Conservation (phyloP, 257 asterid genomes). For the Solanum boliviense region DNA sequence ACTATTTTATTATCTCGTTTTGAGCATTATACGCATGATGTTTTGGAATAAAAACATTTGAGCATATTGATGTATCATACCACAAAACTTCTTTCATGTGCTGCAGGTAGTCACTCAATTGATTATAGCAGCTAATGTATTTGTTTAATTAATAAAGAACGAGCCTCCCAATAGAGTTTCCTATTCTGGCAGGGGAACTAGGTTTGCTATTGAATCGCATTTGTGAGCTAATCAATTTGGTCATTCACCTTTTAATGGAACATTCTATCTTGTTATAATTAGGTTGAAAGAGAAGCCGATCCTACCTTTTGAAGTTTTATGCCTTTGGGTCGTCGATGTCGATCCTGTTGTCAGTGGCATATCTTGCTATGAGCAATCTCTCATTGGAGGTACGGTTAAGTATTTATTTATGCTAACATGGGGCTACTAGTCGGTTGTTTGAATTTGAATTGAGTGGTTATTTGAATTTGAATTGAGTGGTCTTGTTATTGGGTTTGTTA, state of each 20-base stretch:
- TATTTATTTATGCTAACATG: background rate
- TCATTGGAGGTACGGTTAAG: slow-evolving; percentile 26
- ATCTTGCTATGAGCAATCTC: slow-evolving; percentile 20
- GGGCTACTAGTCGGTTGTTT: background rate
- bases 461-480: too few relatives aligned
- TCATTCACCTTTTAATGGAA: background rate
- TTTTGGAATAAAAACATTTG: background rate
- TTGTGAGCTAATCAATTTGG: background rate
- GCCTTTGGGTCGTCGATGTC: slow-evolving; percentile 48
- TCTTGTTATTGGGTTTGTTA: too few relatives aligned
- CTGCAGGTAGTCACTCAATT: slow-evolving; percentile 50
- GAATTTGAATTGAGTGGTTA: background rate
- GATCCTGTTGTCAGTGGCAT: slow-evolving; percentile 23
- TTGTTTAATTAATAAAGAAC: slow-evolving; percentile 10
- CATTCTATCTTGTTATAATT: slow-evolving; percentile 1
- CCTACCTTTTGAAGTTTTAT: slow-evolving; percentile 46
- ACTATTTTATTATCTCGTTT: background rate
- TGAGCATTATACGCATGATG: background rate
- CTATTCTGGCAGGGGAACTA: slow-evolving; percentile 57
- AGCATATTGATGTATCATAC: background rate
- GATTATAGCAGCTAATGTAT: slow-evolving; percentile 16
- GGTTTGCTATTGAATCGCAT: slow-evolving; percentile 23
- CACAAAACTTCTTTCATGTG: background rate
- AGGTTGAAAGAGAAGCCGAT: slow-evolving; percentile 71
- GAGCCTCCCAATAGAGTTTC: background rate